Percentiles rank a stretch among this genome's conserved stretches.
Conservation (phyloP, 768 basidiomycete genomes). For the Termitomyces sp. region DNA sequence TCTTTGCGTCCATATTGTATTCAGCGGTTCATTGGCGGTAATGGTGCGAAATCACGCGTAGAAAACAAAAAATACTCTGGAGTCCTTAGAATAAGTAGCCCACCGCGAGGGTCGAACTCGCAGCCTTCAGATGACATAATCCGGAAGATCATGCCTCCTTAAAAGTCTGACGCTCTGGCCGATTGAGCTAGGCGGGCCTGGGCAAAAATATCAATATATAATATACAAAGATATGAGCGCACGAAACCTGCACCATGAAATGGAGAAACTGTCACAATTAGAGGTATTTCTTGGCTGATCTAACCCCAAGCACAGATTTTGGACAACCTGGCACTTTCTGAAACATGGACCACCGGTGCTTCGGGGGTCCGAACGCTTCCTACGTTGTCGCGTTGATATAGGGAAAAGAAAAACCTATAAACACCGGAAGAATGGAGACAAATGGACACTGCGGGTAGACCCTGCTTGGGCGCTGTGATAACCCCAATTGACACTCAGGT, state of each 20-base stretch:
- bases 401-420: neutral
- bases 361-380: neutral
- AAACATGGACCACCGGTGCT: neutral
- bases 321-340: too few species aligned
- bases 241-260: too few species aligned
- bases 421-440: neutral
- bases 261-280: too few species aligned
- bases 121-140: slow-evolving; percentile 64
- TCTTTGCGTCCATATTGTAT: too few species aligned
- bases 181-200: slow-evolving; percentile 58
- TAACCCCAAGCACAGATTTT: neutral
- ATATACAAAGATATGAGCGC: too few species aligned
- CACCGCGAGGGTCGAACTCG: slow-evolving; percentile 84
- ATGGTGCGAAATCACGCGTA: too few species aligned
- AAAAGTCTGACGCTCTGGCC: slow-evolving; percentile 59
- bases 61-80: too few species aligned
- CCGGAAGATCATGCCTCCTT: neutral
- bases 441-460: neutral
- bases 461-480: neutral
- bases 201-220: too few species aligned
- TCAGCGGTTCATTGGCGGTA: too few species aligned
- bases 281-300: neutral
- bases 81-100: slow-evolving; percentile 40
- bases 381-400: neutral
- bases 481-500: too few species aligned